A percentile compares a stretch with the other conserved stretches of the same genome.
phyloP scores from a whole-genome alignment of 140 eudicot species.

The Flaveria floridana region DNA sequence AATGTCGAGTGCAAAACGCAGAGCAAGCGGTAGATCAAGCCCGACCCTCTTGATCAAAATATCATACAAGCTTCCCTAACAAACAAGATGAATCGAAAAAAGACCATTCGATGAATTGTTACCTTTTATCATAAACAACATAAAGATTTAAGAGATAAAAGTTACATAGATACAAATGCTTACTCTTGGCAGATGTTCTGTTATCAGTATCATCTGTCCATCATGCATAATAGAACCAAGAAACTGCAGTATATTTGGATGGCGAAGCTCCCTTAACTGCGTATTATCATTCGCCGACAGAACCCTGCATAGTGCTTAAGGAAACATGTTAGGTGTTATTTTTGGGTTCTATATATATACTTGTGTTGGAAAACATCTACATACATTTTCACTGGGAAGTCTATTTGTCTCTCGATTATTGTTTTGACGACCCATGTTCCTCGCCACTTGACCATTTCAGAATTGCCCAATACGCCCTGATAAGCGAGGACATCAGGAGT shows the following conservation, averaged over 20 bases:
- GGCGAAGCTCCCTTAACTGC: conserved; percentile 66
- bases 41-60: conserved; percentile 44
- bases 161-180: conserved; percentile 8
- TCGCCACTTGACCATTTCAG: conserved; percentile 65
- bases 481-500: conserved; percentile 1
- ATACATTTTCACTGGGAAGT: conserved; percentile 57
- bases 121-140: neutral
- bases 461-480: conserved; percentile 61
- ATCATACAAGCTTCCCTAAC: conserved; percentile 62
- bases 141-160: conserved; percentile 1
- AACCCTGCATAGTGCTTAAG: conserved; percentile 43
- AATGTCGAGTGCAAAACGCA: conserved; percentile 73
- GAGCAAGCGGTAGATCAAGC: conserved; percentile 54
- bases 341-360: neutral
- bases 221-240: conserved; percentile 76
- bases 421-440: conserved; percentile 81
- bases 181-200: conserved; percentile 68
- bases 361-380: conserved; percentile 16
- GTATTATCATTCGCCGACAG: conserved; percentile 62
- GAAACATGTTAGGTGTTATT: conserved; percentile 4
- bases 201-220: conserved; percentile 65
- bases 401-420: conserved; percentile 54
- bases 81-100: conserved; percentile 12
- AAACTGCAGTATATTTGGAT: conserved; percentile 74
- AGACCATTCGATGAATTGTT: neutral